Evolutionary conservation across 2,329 filamentous ascomycete genomes (phyloP), one percentile per base, ranked within the genome.

Genomic region (Monosporascus sp.): DNA sequence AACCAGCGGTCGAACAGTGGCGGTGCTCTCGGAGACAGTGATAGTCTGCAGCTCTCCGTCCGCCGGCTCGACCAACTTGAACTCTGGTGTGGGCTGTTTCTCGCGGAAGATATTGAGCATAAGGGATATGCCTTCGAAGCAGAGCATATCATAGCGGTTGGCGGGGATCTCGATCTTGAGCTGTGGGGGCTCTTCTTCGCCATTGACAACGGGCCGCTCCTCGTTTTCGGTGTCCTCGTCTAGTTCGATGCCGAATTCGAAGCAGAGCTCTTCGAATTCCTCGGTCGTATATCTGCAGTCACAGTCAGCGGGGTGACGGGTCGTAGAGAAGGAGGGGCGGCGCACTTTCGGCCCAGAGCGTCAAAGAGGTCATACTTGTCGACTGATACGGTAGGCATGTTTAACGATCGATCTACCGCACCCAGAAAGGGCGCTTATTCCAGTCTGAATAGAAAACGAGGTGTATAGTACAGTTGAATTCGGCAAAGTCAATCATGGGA

Each of bases 111-210:
- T 89, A 72, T 96, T 96, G 62, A 97, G 82, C 81, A 96, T 96
- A 70, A 96, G 82, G 61, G 90, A 88, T 69, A 97, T 96, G 57
- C 93, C 93, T 76, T 97, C 94, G 74, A 96, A 96, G 74, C 93
- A 97, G 52, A 99, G 84, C 86, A 97, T 91, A 67, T 97, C 85
- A 74, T 85, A 92, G 75, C 90, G 85, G 74, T 97, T 97, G 66
- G 94, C 93, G 57, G 92, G 91, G 65, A 97, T 96, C 72, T 97
- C 93, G 68, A 99, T 97, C 80, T 97, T 97, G 66, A 97, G 83
- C 74, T 97, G 90, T 52, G 94, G 87, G 49, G 90, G 84, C 74
- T 96, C 90, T 72, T 95, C 88, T 62, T 86, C 83, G 69, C 88
- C 88, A 74, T 90, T 81, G 65, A 89, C 81, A 54, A 88, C 75